phyloP scores from a whole-genome alignment of 805 yeast species.

The Lipomyces sp. region DNA sequence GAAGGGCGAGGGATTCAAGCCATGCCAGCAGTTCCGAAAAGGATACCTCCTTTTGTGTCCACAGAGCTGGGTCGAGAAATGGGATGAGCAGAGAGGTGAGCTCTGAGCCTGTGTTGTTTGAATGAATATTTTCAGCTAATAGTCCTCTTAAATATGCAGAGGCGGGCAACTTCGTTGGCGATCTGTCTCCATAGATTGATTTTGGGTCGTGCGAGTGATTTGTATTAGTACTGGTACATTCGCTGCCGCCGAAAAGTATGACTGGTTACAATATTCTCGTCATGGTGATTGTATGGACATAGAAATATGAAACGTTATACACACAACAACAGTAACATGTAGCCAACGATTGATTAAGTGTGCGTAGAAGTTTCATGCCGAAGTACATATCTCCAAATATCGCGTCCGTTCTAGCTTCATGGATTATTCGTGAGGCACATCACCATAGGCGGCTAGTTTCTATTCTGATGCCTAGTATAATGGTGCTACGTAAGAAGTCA shows the following conservation, averaged over 20 bases:
- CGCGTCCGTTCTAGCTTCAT: no score
- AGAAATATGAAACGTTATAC: neutral
- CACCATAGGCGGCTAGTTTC: no score
- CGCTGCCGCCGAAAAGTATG: neutral
- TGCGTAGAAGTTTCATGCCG: neutral
- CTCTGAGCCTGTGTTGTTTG: neutral
- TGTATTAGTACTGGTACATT: neutral
- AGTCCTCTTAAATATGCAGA: slow-evolving; percentile 19
- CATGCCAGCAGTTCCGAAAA: slow-evolving; percentile 92
- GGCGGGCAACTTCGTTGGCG: slow-evolving; percentile 41
- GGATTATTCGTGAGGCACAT: no score
- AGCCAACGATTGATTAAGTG: neutral
- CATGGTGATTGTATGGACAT: neutral
- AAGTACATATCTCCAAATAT: no score
- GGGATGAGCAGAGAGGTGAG: slow-evolving; percentile 51
- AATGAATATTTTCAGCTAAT: neutral
- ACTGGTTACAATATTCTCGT: neutral
- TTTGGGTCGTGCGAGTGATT: neutral
- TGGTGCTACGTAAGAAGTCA: no score
- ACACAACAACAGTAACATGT: neutral
- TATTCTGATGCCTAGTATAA: no score
- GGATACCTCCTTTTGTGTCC: slow-evolving; percentile 61
- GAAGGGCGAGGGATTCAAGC: slow-evolving; percentile 98
- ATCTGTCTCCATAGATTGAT: slow-evolving; percentile 18
- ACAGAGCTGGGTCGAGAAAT: slow-evolving; percentile 47